These are phyloP conservation scores for Diutina ranongensis DNA, from an alignment of 1,139 yeast species.

Conservation along the genomic window DNA sequence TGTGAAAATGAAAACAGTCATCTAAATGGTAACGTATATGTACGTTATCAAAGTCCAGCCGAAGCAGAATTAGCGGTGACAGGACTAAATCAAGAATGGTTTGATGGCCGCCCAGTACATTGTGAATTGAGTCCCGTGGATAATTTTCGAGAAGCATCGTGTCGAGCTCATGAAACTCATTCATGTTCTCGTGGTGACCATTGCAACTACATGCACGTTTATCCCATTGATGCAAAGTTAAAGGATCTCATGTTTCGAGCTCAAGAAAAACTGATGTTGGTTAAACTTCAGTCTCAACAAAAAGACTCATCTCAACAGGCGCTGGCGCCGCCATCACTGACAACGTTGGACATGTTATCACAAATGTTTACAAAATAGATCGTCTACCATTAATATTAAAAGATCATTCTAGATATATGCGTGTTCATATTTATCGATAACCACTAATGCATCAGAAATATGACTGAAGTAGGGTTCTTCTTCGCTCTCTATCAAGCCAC, in stretches of 20 bases:
- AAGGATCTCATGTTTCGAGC: conserved; percentile 15
- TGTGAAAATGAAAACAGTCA: conserved; percentile 79
- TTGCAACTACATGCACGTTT: conserved; percentile 82
- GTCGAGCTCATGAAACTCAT: conserved; percentile 54
- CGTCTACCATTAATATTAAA: too few species aligned
- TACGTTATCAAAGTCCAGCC: conserved; percentile 40
- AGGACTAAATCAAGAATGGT: conserved; percentile 72
- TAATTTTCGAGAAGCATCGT: conserved; percentile 61
- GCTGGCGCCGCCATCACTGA: background rate
- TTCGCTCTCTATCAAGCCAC: background rate
- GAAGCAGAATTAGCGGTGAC: conserved; percentile 54
- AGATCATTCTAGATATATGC: background rate
- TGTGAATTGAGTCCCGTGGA: conserved; percentile 73
- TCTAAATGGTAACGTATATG: conserved; percentile 76
- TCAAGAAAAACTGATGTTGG: conserved; percentile 17
- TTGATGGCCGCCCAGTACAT: conserved; percentile 65
- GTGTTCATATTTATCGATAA: background rate
- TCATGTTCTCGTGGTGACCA: conserved; percentile 66
- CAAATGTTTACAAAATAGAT: background rate
- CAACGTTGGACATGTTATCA: background rate
- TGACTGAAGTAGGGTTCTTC: background rate
- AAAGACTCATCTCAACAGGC: background rate
- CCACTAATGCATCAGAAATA: conserved; percentile 3
- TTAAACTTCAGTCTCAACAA: background rate
- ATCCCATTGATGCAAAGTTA: conserved; percentile 30